Base-by-base conservation (phyloP, 202 grass and related monocot species). In the Tripidium arundinaceum region DNA sequence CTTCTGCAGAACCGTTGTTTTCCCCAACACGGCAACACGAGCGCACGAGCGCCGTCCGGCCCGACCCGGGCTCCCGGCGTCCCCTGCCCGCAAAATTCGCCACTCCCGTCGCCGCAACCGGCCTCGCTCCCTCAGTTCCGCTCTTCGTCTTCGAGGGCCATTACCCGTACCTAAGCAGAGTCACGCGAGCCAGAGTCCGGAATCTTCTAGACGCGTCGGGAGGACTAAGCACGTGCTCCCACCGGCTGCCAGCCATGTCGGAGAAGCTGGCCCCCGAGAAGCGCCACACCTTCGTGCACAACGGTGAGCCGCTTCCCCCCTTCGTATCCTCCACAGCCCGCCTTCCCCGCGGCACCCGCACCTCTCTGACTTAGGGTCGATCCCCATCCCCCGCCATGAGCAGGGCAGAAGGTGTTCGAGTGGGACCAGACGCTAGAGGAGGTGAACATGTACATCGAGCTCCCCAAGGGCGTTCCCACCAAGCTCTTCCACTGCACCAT, bases 381-480 rank as follows among this genome's bases (percentile, higher is more conserved):
- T 46, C 64, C 67, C 26, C 55, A 33, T 41, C 25, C 62, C n/a
- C 24, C 24, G 7, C 39, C 5, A 3, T 81, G 60, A 78, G 42
- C 85, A 98, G 95, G 92, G 80, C 89, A 98, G 82, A 98, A 94
- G 84, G 95, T 98, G 12, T 98, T 98, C 81, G 95, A 98, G 71
- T 98, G 92, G 95, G 95, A 98, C 52, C 92, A 98, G 86, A 93
- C 95, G 57, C 81, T 98, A 36, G 95, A 98, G 63, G 95, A 98
- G 84, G 87, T 93, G 66, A 84, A 98, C 86, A 83, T 98, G 77
- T 98, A 94, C 84, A 86, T 94, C 49, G 92, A 98, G 74, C 94
- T 94, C 63, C 91, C 94, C 34, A 81, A 85, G 59, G 84, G 82
- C 58, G 92, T 92, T 42, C 88, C 94, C 19, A 84, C 84, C 46